A percentile compares a stretch with the other conserved stretches of the same genome.
These are phyloP conservation scores for Venustampulla echinocandica DNA, from an alignment of 495 filamentous ascomycete genomes.

Conservation along the genomic window DNA sequence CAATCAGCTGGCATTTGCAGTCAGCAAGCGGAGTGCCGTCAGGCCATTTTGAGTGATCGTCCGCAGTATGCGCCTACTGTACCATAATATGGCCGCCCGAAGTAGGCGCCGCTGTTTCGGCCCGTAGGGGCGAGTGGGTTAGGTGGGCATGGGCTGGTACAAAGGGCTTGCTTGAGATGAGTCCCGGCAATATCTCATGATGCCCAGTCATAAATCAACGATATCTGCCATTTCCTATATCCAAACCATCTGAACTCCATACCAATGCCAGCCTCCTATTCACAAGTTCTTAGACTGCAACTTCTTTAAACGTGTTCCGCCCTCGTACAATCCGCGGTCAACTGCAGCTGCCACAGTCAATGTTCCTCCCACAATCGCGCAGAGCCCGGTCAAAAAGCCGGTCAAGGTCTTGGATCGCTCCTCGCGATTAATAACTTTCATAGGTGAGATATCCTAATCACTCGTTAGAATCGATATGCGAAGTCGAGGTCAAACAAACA, in stretches of 20 bases:
- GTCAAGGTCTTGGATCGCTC: conserved; percentile 77
- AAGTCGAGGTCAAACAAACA: not conserved
- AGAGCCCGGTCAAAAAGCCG: conserved; percentile 86
- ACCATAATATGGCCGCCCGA: too few relatives aligned
- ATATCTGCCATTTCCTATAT: conserved; percentile 10
- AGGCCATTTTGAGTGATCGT: too few relatives aligned
- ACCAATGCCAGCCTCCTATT: conserved; percentile 17
- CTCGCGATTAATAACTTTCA: conserved; percentile 99
- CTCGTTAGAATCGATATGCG: conserved; percentile 2
- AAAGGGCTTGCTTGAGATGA: too few relatives aligned
- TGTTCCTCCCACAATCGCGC: conserved; percentile 89
- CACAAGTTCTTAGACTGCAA: conserved; percentile 49
- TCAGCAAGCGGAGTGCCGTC: too few relatives aligned
- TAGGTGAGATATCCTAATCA: conserved; percentile 85
- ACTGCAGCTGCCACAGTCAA: conserved; percentile 91
- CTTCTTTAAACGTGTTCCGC: conserved; percentile 75
- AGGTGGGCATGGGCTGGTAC: too few relatives aligned
- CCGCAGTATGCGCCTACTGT: too few relatives aligned
- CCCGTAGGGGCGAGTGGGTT: too few relatives aligned
- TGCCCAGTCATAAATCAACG: too few relatives aligned
- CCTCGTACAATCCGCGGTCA: conserved; percentile 88
- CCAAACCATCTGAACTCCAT: conserved; percentile 19
- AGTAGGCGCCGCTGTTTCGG: too few relatives aligned
- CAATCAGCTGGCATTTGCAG: too few relatives aligned
- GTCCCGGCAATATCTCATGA: too few relatives aligned